Conservation (phyloP, 2,329 filamentous ascomycete genomes). For the Helotiales sp. region DNA sequence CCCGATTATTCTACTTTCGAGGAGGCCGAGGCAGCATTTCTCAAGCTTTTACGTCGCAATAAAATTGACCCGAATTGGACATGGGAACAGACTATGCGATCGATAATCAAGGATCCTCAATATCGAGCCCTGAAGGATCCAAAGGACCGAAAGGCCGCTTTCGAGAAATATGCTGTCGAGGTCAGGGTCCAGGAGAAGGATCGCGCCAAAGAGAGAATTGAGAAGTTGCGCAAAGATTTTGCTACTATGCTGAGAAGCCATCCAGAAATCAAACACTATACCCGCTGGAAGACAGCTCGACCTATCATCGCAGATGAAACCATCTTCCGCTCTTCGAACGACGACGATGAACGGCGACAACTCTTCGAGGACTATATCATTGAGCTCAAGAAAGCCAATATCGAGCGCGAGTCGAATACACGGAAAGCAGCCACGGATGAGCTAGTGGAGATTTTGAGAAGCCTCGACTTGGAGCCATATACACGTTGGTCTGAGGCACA, state of each 20-base stretch:
- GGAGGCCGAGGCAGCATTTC: conserved; percentile 90
- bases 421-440: conserved; percentile 84
- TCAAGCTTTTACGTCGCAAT: conserved; percentile 82
- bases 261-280: conserved; percentile 95
- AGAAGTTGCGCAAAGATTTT: conserved; percentile 92
- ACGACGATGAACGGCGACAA: conserved; percentile 83
- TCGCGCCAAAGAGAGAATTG: conserved; percentile 86
- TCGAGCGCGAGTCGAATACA: conserved; percentile 70
- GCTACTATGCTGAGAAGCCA: conserved; percentile 94
- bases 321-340: conserved; percentile 86
- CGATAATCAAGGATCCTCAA: conserved; percentile 85
- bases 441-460: conserved; percentile 73
- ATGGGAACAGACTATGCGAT: conserved; percentile 87
- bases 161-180: conserved; percentile 93
- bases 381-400: conserved; percentile 77
- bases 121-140: conserved; percentile 93
- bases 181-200: conserved; percentile 91
- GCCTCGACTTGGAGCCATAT: conserved; percentile 84
- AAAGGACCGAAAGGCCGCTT: conserved; percentile 84
- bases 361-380: conserved; percentile 92
- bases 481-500: conserved; percentile 94
- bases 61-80: conserved; percentile 89
- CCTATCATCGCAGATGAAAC: conserved; percentile 94
- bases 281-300: conserved; percentile 92
- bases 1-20: conserved; percentile 78